Evolutionary conservation across 371 early-diverging fungal species (phyloP).

Genomic region (Amoeboradix gromovi): DNA sequence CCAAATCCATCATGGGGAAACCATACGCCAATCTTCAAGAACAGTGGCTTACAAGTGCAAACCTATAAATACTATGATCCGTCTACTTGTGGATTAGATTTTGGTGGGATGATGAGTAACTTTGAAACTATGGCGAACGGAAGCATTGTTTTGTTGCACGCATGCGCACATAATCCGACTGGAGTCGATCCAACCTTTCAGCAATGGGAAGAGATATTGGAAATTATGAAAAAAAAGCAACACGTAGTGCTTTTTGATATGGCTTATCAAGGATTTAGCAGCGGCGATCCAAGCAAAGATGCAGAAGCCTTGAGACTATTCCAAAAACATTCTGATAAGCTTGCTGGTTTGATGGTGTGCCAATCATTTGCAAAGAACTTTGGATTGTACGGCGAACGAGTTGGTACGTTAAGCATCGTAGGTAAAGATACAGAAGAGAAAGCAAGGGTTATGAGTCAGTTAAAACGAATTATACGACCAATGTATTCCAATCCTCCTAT

Average conservation of each 20-base stretch:
- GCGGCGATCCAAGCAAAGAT: constrained; percentile 62
- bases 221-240: constrained; percentile 40
- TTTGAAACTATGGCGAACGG: constrained; percentile 50
- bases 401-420: constrained; percentile 72
- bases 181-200: constrained; percentile 78
- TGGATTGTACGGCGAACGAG: constrained; percentile 93
- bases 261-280: constrained; percentile 97
- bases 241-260: constrained; percentile 88
- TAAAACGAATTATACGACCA: constrained; percentile 80
- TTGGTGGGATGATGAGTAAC: constrained; percentile 65
- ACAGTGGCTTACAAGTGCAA: constrained; percentile 54
- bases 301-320: constrained; percentile 83
- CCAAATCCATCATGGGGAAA: constrained; percentile 68
- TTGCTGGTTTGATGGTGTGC: constrained; percentile 40
- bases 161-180: constrained; percentile 95
- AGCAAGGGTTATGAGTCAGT: constrained; percentile 58
- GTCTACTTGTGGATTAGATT: constrained; percentile 66
- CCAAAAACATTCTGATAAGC: constrained; percentile 17
- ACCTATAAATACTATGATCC: constrained; percentile 82
- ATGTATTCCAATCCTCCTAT: constrained; percentile 93
- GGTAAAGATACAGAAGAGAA: constrained; percentile 42
- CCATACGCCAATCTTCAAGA: constrained; percentile 72
- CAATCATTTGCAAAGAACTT: constrained; percentile 96
- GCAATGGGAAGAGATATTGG: constrained; percentile 69
- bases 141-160: constrained; percentile 73